Conservation (phyloP, 2,329 filamentous ascomycete genomes). For the Fusarium sp. region DNA sequence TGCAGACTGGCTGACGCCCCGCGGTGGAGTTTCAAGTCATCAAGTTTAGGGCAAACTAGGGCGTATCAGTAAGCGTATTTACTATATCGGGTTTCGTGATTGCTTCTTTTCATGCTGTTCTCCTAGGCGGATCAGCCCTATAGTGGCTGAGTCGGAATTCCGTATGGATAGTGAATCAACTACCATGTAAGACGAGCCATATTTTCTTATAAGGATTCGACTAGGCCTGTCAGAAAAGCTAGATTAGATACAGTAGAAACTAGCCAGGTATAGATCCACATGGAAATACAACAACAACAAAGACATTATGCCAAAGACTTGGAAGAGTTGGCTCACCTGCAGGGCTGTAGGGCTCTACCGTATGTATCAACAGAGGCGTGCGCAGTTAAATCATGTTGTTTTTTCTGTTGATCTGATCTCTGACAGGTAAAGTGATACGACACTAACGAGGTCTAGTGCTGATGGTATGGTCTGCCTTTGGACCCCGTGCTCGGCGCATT, state of each 20-base stretch:
- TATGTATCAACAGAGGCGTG: not conserved
- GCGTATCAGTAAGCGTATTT: not conserved
- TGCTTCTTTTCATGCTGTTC: not conserved
- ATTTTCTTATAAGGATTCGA: not conserved
- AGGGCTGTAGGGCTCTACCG: conserved; percentile 4
- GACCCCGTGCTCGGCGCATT: not conserved
- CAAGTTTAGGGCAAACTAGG: not conserved
- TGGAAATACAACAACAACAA: not conserved
- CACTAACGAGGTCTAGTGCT: conserved; percentile 27
- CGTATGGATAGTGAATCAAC: not conserved
- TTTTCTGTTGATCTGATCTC: conserved; percentile 8
- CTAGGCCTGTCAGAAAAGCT: not conserved
- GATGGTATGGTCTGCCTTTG: not conserved
- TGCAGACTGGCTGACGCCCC: conserved; percentile 32
- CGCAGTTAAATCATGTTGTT: not conserved
- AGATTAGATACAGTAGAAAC: not conserved
- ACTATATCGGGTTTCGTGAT: not conserved
- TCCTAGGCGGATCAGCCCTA: conserved; percentile 28
- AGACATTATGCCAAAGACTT: not conserved
- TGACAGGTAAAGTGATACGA: conserved; percentile 3
- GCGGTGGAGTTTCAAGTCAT: not conserved
- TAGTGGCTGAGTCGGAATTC: conserved; percentile 17
- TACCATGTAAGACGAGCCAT: not conserved
- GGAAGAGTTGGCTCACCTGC: not conserved
- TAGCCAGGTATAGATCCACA: conserved; percentile 1